Evolutionary conservation across 306 rosid species (phyloP), one percentile per base, ranked within the genome.

Genomic region (Styphnolobium japonicum): DNA sequence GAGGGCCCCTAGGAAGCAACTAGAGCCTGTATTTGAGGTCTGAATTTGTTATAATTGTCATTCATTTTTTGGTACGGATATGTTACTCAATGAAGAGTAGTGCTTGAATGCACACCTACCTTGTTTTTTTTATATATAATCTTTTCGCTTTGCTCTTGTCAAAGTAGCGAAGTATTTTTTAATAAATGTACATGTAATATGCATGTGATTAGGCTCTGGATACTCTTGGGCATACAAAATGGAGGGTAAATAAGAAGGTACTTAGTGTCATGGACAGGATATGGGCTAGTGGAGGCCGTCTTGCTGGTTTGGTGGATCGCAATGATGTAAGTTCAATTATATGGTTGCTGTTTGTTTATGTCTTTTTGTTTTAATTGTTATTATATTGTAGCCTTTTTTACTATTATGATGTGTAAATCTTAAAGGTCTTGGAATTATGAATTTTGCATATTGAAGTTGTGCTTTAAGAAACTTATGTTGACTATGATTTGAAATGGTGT

Each of bases 301-400:
- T 95, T 21, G 99, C 94, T 72, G 96, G 83, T 90, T 82, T 92
- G 86, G 99, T 95, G 74, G 97, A 93, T 82, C 92, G 92, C 10
- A 27, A 73, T 89, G 97, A 95, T 83, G 99, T 95, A 83, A 95
- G 96, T 87, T 78, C 60, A 57, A 61, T 43, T 34, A 80, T 78
- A 29, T 25, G 14, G 22, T 53, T 63, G 39, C 16, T 48, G 7
- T 10, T 33, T 22, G 22, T 71, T 55, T 67, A 64, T 42, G 18
- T 11, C 1, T 57, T 33, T 22, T 45, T 60, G 67, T 79, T 63
- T 55, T 21, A 67, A 60, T 62, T 31, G 76, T 79, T 60, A 62
- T 68, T 29, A 21, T 16, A 39, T 61, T 19, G 36, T 65, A 64
- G 39, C 14, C 21, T 61, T 16, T 53, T 72, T 45, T 67, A 81